Evolutionary conservation across 768 basidiomycete genomes (phyloP).

Genomic region (Rhodotorula sphaerocarpa): DNA sequence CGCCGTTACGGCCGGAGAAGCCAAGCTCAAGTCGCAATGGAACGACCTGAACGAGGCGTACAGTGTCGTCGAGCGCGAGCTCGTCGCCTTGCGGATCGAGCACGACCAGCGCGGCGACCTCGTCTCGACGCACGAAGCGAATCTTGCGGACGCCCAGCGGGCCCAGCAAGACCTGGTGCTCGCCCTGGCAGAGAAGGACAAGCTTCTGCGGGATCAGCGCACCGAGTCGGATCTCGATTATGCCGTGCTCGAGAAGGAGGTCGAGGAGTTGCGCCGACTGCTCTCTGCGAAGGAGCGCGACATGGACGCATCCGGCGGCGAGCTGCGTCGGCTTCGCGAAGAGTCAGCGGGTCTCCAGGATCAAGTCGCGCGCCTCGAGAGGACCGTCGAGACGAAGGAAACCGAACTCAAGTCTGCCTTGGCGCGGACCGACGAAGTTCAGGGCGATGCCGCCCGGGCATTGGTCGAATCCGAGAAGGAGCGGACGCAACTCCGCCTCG

Average conservation of each 20-base stretch:
- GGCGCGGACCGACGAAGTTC: conserved; percentile 2
- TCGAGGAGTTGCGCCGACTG: conserved; percentile 60
- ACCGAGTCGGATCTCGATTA: conserved; percentile 90
- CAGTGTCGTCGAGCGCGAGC: conserved; percentile 12
- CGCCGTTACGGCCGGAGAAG: not conserved
- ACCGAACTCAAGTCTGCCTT: conserved; percentile 58
- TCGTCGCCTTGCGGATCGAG: conserved; percentile 15
- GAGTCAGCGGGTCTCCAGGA: conserved; percentile 55
- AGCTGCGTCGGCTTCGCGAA: conserved; percentile 57
- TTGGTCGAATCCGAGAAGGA: conserved; percentile 25
- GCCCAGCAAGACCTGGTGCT: conserved; percentile 61
- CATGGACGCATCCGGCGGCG: conserved; percentile 39
- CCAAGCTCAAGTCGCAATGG: conserved; percentile 14
- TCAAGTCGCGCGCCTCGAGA: conserved; percentile 52
- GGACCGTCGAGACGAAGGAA: conserved; percentile 40
- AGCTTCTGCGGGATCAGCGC: conserved; percentile 70
- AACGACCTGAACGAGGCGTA: not conserved
- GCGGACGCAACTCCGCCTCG: too few species aligned
- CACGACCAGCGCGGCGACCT: conserved; percentile 21
- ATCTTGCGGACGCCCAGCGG: conserved; percentile 54
- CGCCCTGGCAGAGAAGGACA: conserved; percentile 68
- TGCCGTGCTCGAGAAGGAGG: conserved; percentile 82
- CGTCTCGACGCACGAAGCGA: conserved; percentile 29
- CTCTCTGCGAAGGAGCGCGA: conserved; percentile 58
- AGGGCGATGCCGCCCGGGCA: conserved; percentile 18